Base-by-base conservation (phyloP, 768 basidiomycete genomes). In the Agrocybe chaxingu region DNA sequence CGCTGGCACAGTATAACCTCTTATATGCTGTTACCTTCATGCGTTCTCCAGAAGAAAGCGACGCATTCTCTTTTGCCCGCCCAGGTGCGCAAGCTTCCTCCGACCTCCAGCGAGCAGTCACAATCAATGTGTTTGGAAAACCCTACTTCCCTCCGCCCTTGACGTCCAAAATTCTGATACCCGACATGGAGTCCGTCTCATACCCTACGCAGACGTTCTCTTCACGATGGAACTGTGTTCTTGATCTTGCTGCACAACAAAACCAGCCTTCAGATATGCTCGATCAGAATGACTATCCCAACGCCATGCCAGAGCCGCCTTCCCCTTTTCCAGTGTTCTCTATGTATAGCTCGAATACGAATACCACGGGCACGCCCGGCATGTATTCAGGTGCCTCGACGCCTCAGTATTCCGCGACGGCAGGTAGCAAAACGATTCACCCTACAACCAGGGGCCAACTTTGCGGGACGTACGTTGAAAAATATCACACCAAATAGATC, bases 21-120 rank as follows among this genome's bases (percentile, higher is more conserved):
- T 78, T 97, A 11, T 95, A 95, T 57, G 87, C 88, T 1, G 90
- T 97, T n/a, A 82, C 85, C 8, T 90, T 94, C 62, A 72, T 89
- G 56, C 78, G 76, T 18, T 76, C 83, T 7, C 81, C 85, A 4
- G 77, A 84, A 54, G 79, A 84, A 51, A 74, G 81, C 9, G 68
- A 76, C 57, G 66, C 70, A 16, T 70, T 74, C 41, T 69, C 72
- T 9, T 63, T 67, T 45, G 62, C 68, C 8, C 63, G 59, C 37
- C 61, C 56, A 42, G 53, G 58, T 39, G 55, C 49, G 55, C 55
- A 58, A 7, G 44, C 59, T 1, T 31, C 66, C 0, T 63, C 61
- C 32, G 85, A 88, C 39, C 67, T 88, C 40, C 85, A 88, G 54
- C 77, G 89, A 37, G 80, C 88, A 0, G 91, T 94, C 4, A 78